Evolutionary conservation across 2,329 filamentous ascomycete species (phyloP).

Genomic region (Xylaria sp.): DNA sequence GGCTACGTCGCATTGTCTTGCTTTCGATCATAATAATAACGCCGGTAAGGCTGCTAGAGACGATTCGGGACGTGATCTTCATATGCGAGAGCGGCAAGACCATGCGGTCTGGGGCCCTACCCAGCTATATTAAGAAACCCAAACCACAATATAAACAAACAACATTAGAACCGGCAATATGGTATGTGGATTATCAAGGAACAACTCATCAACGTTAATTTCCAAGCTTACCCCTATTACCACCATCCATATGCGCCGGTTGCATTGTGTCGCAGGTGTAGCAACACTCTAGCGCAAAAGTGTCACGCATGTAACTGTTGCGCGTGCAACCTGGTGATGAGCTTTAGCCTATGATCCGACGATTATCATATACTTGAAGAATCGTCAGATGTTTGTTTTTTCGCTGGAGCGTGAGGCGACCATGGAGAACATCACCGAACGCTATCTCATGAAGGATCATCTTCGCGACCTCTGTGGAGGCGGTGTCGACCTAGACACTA

Average conservation of each 20-base stretch:
- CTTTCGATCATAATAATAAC: slow-evolving; percentile 7
- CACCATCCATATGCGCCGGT: slow-evolving; percentile 20
- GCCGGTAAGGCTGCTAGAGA: slow-evolving; percentile 11
- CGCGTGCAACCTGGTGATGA: slow-evolving; percentile 27
- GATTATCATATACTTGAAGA: slow-evolving; percentile 1
- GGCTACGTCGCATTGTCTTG: slow-evolving; percentile 6
- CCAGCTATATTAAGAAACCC: slow-evolving; percentile 13
- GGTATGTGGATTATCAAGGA: not conserved
- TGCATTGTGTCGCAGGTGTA: slow-evolving; percentile 30
- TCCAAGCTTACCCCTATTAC: slow-evolving; percentile 18
- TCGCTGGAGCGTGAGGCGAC: slow-evolving; percentile 4
- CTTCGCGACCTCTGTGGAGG: slow-evolving; percentile 20
- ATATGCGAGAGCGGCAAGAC: slow-evolving; percentile 19
- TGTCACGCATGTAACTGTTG: slow-evolving; percentile 22
- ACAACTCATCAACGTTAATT: slow-evolving; percentile 34
- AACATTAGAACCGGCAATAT: slow-evolving; percentile 1
- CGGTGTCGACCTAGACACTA: slow-evolving; percentile 26
- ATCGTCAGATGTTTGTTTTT: slow-evolving; percentile 10
- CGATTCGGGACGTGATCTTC: slow-evolving; percentile 3
- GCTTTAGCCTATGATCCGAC: slow-evolving; percentile 11
- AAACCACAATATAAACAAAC: slow-evolving; percentile 29
- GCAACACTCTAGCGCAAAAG: slow-evolving; percentile 24
- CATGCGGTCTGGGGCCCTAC: slow-evolving; percentile 11
- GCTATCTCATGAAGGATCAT: slow-evolving; percentile 25
- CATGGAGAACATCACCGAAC: not conserved